These are phyloP conservation scores for Ophiostoma novo-ulmi DNA, from an alignment of 2,329 filamentous ascomycete genomes.

Conservation along the genomic window DNA sequence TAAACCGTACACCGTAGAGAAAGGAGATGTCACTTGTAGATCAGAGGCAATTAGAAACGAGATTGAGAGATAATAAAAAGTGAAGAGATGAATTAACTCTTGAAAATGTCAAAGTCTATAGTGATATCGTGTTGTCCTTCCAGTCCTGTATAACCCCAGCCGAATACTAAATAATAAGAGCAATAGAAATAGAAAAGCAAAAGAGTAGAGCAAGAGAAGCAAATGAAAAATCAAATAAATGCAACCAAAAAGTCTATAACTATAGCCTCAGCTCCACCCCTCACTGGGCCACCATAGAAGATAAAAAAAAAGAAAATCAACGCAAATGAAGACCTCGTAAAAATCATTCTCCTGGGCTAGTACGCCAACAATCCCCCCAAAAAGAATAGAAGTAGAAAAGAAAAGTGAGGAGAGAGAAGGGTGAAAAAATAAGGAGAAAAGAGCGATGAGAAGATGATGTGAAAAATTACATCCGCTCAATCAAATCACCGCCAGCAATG, in stretches of 20 bases:
- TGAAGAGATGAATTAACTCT: conserved; percentile 5
- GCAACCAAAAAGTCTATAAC: conserved; percentile 1
- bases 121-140: conserved; percentile 16
- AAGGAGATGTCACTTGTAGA: not conserved
- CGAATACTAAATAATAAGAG: not conserved
- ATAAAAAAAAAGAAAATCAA: not conserved
- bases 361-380: conserved; percentile 9
- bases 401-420: not conserved
- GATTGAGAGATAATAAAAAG: not conserved
- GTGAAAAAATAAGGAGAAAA: not conserved
- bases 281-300: not conserved
- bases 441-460: not conserved
- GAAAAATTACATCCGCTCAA: conserved; percentile 26
- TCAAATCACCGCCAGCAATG: conserved; percentile 65
- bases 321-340: not conserved
- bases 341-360: conserved; percentile 11
- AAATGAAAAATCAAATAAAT: not conserved
- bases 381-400: not conserved
- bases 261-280: not conserved
- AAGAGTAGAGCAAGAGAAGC: not conserved
- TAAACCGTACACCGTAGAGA: not conserved
- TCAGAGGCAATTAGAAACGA: not conserved
- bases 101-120: conserved; percentile 14
- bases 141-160: conserved; percentile 7
- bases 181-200: not conserved